Percentiles rank a stretch among this genome's conserved stretches.
Evolutionary conservation across 1,284 basidiomycete species (phyloP).

Genomic region (Melampsora occidentalis): DNA sequence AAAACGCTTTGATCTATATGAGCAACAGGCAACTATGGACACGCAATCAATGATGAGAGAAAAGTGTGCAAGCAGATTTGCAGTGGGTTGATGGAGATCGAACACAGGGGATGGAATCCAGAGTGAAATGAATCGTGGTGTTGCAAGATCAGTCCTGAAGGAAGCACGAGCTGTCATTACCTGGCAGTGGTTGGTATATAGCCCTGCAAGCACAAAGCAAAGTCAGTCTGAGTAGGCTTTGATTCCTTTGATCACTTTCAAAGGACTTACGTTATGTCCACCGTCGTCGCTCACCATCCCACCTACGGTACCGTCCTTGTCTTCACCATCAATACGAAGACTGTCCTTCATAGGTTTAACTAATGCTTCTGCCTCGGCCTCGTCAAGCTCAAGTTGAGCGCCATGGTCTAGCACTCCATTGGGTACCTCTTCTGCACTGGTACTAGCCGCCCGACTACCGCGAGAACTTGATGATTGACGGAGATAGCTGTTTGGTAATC

Average conservation of each 20-base stretch:
- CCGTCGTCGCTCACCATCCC: conserved; percentile 40
- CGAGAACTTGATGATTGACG: background rate
- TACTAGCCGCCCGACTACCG: conserved; percentile 24
- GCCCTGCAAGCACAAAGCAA: conserved; percentile 11
- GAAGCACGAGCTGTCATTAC: background rate
- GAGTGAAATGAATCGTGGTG: no score
- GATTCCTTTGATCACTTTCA: background rate
- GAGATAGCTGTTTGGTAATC: conserved; percentile 22
- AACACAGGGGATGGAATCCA: no score
- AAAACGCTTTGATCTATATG: no score
- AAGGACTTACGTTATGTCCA: conserved; percentile 35
- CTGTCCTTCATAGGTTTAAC: conserved; percentile 37
- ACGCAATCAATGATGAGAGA: no score
- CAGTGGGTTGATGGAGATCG: no score
- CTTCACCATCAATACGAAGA: conserved; percentile 23
- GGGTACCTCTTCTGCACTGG: conserved; percentile 12
- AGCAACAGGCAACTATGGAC: no score
- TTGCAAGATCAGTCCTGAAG: no score
- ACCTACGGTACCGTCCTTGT: conserved; percentile 35
- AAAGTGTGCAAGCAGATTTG: no score
- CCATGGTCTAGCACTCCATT: background rate
- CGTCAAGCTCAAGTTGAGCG: background rate
- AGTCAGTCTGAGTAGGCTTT: background rate
- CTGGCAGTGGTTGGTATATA: conserved; percentile 27
- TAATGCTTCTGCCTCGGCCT: conserved; percentile 12